A percentile compares a stretch with the other conserved stretches of the same genome.
Conservation (phyloP, 495 filamentous ascomycete species). For the Xylaria curta region DNA sequence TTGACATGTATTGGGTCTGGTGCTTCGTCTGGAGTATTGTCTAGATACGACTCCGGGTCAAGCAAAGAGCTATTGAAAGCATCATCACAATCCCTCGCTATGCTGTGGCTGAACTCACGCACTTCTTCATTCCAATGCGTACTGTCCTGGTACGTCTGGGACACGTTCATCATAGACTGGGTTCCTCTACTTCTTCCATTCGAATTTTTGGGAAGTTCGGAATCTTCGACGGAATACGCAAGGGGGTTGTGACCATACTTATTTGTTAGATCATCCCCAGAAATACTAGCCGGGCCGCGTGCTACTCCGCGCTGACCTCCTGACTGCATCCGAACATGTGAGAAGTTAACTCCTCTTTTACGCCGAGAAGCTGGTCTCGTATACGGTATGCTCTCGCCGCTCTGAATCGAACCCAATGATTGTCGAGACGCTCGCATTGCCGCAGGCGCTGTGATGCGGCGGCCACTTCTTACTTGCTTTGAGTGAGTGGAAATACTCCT, state of each 20-base stretch:
- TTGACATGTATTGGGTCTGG: slow-evolving; percentile 7
- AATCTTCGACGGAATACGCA: slow-evolving; percentile 24
- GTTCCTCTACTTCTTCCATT: slow-evolving; percentile 25
- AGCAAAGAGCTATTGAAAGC: slow-evolving; percentile 80
- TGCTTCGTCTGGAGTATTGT: slow-evolving; percentile 21
- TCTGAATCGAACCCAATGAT: slow-evolving; percentile 66
- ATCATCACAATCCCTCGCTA: slow-evolving; percentile 65
- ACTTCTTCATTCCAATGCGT: slow-evolving; percentile 56
- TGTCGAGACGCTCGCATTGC: slow-evolving; percentile 38
- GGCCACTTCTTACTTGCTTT: slow-evolving; percentile 24
- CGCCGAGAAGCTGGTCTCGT: slow-evolving; percentile 64
- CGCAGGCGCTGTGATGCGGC: slow-evolving; percentile 11
- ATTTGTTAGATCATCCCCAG: slow-evolving; percentile 34
- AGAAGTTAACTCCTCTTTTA: slow-evolving; percentile 84
- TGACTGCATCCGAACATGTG: slow-evolving; percentile 55
- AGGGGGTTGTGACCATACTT: slow-evolving; percentile 31
- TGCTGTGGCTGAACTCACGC: slow-evolving; percentile 52
- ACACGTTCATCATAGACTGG: slow-evolving; percentile 26
- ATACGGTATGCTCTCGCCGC: slow-evolving; percentile 55
- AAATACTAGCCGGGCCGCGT: slow-evolving; percentile 38
- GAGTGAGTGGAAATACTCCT: slow-evolving; percentile 35
- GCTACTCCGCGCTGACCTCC: slow-evolving; percentile 33
- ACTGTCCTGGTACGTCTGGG: slow-evolving; percentile 28
- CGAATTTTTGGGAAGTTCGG: slow-evolving; percentile 11
- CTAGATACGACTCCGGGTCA: slow-evolving; percentile 44